A percentile compares a stretch with the other conserved stretches of the same genome.
Conservation (phyloP, 805 yeast species). For the Metschnikowia vanudenii region DNA sequence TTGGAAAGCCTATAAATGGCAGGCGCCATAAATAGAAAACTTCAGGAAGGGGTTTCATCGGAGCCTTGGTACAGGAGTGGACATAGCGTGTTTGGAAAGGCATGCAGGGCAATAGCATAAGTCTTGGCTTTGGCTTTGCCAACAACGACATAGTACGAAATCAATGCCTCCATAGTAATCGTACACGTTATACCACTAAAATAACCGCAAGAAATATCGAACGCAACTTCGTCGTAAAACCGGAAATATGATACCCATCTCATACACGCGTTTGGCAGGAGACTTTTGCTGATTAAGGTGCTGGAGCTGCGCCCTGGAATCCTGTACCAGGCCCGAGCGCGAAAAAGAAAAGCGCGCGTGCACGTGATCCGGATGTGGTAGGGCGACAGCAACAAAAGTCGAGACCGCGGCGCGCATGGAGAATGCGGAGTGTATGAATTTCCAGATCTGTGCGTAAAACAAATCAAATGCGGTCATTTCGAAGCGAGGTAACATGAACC, state of each 20-base stretch:
- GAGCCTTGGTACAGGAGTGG: slow-evolving; percentile 5
- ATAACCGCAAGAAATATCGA: too few species aligned
- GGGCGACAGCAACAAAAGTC: slow-evolving; percentile 6
- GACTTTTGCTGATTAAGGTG: neutral
- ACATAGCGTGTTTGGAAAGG: too few species aligned
- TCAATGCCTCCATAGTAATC: too few species aligned
- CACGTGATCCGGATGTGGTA: slow-evolving; percentile 4
- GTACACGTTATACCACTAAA: too few species aligned
- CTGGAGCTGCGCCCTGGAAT: slow-evolving; percentile 4
- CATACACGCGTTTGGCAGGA: neutral
- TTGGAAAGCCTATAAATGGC: too few species aligned
- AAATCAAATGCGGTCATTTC: neutral
- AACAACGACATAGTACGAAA: too few species aligned
- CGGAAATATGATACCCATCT: neutral
- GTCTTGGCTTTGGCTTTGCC: too few species aligned
- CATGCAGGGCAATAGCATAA: too few species aligned
- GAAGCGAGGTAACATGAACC: neutral
- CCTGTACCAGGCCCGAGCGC: slow-evolving; percentile 8
- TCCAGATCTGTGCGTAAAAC: slow-evolving; percentile 2
- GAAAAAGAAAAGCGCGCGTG: slow-evolving; percentile 4
- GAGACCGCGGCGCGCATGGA: slow-evolving; percentile 5
- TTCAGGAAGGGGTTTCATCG: neutral
- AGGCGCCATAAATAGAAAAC: slow-evolving; percentile 4
- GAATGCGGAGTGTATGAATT: neutral
- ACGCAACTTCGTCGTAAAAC: too few species aligned